Base-by-base conservation (phyloP, 441 rosid species). In the Croton setiger region DNA sequence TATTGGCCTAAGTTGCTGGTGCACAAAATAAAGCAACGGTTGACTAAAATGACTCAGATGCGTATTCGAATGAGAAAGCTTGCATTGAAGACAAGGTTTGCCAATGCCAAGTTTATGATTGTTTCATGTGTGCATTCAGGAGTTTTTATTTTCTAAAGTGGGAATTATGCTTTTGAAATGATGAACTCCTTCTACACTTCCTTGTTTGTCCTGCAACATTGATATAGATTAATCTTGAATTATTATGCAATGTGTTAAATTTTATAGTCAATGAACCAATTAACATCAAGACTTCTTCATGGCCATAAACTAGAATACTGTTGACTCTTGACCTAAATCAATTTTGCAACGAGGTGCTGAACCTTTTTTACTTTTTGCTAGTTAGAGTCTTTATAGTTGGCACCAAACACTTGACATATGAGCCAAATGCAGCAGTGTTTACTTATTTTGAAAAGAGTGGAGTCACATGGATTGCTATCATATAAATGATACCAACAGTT, bases 1-100 rank as follows among this genome's bases (percentile, higher is more conserved):
- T 89, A 89, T 70, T 89, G 97, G 95, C 96, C 96, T 0, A 88
- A 91, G 85, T 76, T 93, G 72, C 79, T 93, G 56, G 85, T 87
- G 53, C 97, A 93, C 76, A 91, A 89, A 79, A 76, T 82, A 43
- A 93, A 91, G 82, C 96, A 86, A 74, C 83, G 96, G 56, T 77
- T 93, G 74, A 91, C 96, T 3, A 91, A 91, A 77, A 91, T 91
- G 98, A 91, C 93, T 56, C 97, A 93, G 69, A 89, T 89, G 97
- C 92, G 93, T 33, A 89, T 93, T 67, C 89, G 96, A 18, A 89
- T 85, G 90, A 85, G 93, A 55, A 93, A 91, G 72, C 92, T 94
- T 78, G 91, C 87, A 35, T 78, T 91, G 47, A 94, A 91, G 70
- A 94, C 93, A 66, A 87, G 93, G 98, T 93, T 63, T 27, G 33